Evolutionary conservation across 441 rosid species (phyloP).

Genomic region (Mallotus repandus): DNA sequence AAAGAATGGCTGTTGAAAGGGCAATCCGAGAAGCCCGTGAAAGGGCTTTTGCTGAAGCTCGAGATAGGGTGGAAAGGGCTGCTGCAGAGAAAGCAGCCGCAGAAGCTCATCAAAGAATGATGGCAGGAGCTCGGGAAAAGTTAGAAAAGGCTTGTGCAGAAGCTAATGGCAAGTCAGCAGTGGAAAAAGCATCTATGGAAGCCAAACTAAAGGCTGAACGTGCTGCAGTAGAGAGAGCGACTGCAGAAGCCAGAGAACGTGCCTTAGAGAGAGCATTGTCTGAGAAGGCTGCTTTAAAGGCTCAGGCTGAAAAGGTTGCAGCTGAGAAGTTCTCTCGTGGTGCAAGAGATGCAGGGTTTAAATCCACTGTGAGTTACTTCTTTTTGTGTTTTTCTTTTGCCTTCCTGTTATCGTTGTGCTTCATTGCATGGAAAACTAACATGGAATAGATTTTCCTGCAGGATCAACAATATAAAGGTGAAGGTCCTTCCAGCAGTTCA

Average conservation of each 20-base stretch:
- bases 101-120: conserved; percentile 54
- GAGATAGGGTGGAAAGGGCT: conserved; percentile 67
- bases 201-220: conserved; percentile 84
- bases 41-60: conserved; percentile 93
- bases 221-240: conserved; percentile 97
- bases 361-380: conserved; percentile 48
- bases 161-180: conserved; percentile 38
- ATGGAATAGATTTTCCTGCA: conserved; percentile 34
- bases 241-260: conserved; percentile 91
- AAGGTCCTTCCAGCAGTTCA: conserved; percentile 45
- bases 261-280: conserved; percentile 85
- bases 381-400: conserved; percentile 12
- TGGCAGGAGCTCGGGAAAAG: conserved; percentile 55
- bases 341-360: conserved; percentile 45
- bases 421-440: conserved; percentile 15
- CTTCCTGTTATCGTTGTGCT: conserved; percentile 20
- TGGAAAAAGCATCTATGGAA: conserved; percentile 51
- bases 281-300: conserved; percentile 51
- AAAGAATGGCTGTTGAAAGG: conserved; percentile 82
- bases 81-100: conserved; percentile 71
- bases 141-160: conserved; percentile 51
- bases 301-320: conserved; percentile 32
- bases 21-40: conserved; percentile 94
- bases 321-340: conserved; percentile 33
- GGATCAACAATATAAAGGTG: conserved; percentile 51